Evolutionary conservation across 2,329 filamentous ascomycete genomes (phyloP).

Genomic region (Anthostomella pinea): DNA sequence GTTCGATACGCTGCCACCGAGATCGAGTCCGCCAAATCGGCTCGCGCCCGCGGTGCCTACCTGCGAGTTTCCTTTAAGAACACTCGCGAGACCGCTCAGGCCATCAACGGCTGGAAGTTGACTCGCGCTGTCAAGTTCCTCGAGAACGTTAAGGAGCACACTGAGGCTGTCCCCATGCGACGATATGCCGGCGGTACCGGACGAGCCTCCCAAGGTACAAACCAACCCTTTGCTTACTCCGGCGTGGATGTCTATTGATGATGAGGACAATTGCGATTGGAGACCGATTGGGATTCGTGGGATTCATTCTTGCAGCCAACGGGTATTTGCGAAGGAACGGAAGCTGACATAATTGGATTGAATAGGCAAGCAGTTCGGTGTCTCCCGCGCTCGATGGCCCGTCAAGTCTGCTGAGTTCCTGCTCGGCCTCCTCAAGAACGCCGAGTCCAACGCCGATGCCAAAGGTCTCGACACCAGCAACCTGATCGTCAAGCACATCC

Average conservation of each 20-base stretch:
- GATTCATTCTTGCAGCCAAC: too few species aligned
- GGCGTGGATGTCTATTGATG: background rate
- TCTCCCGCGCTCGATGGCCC: constrained; percentile 97
- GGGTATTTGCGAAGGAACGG: too few species aligned
- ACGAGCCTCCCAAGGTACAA: constrained; percentile 96
- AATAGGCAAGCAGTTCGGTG: constrained; percentile 97
- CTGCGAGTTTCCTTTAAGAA: constrained; percentile 99
- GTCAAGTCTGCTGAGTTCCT: constrained; percentile 99
- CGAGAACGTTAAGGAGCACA: constrained; percentile 96
- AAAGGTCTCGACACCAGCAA: constrained; percentile 97
- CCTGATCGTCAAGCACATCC: constrained; percentile 99
- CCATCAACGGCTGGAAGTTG: constrained; percentile 99
- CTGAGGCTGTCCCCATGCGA: constrained; percentile 97
- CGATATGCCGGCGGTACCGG: constrained; percentile 95
- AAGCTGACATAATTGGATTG: constrained; percentile 19
- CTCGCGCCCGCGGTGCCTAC: constrained; percentile 97
- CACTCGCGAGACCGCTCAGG: constrained; percentile 98
- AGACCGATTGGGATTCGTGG: too few species aligned
- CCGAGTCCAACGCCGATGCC: constrained; percentile 93
- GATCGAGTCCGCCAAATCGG: constrained; percentile 87
- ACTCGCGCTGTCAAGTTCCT: constrained; percentile 94
- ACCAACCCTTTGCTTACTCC: background rate
- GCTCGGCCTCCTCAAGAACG: constrained; percentile 94
- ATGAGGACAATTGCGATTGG: too few species aligned
- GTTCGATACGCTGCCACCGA: constrained; percentile 95